phyloP scores from a whole-genome alignment of 2,329 filamentous ascomycete genomes.

The Calonectria honghensis region DNA sequence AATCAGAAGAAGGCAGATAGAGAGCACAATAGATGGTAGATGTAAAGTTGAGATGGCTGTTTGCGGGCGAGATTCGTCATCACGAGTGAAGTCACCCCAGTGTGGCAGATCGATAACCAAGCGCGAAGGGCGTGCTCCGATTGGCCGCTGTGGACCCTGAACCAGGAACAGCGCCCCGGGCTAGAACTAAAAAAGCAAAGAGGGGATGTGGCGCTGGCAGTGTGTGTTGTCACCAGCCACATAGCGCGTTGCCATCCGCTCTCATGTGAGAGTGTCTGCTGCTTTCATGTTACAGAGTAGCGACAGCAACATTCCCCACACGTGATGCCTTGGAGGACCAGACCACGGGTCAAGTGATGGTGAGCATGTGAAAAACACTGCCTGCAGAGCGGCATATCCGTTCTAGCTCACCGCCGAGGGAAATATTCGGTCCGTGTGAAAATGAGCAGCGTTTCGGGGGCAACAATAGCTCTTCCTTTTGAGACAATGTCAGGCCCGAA shows the following conservation, averaged over 20 bases:
- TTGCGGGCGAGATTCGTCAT: conserved; percentile 58
- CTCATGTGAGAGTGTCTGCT: conserved; percentile 9
- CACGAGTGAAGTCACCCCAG: conserved; percentile 46
- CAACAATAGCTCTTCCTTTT: not conserved
- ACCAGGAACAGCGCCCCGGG: conserved; percentile 49
- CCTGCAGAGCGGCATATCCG: not conserved
- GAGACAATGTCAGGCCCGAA: not conserved
- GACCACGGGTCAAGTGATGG: not conserved
- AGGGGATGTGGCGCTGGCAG: conserved; percentile 34
- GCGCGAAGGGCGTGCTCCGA: conserved; percentile 42
- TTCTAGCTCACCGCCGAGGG: not conserved
- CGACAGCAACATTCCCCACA: not conserved
- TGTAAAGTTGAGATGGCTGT: conserved; percentile 42
- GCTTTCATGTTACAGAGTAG: not conserved
- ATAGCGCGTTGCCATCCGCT: not conserved
- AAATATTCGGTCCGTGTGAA: not conserved
- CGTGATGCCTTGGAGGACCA: conserved; percentile 9
- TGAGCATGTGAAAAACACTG: not conserved
- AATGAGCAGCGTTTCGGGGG: not conserved
- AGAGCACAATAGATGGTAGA: conserved; percentile 10
- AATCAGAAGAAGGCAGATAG: not conserved
- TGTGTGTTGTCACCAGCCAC: conserved; percentile 26
- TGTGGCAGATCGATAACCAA: conserved; percentile 53
- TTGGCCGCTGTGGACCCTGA: conserved; percentile 42
- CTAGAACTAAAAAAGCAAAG: conserved; percentile 22